phyloP scores from a whole-genome alignment of 1,139 yeast genomes.

The Hyphopichia wangnamkhiaoensis region DNA sequence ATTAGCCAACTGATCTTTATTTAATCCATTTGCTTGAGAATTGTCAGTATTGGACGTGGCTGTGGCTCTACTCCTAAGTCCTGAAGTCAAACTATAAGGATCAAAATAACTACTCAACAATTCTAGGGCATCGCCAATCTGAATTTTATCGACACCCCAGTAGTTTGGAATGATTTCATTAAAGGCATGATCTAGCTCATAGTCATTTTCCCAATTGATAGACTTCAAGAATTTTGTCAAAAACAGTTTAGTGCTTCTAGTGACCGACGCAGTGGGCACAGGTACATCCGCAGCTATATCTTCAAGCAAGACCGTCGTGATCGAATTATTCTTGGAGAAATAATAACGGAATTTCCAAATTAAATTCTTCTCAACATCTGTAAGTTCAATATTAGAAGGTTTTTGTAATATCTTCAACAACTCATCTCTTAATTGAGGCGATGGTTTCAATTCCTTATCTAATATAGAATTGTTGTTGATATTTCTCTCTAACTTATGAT shows the following conservation, averaged over 20 bases:
- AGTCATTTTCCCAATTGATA: conserved; percentile 83
- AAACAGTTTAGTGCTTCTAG: conserved; percentile 44
- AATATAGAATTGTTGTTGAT: conserved; percentile 73
- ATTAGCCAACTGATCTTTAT: conserved; percentile 10
- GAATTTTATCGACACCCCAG: conserved; percentile 67
- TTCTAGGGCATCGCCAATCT: conserved; percentile 91
- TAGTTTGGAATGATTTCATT: conserved; percentile 49
- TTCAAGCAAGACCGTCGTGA: conserved; percentile 17
- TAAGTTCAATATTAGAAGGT: conserved; percentile 81
- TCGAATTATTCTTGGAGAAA: conserved; percentile 59
- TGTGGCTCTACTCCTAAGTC: conserved; percentile 3
- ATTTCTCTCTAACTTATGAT: conserved; percentile 75
- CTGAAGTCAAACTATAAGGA: conserved; percentile 35
- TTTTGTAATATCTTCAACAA: conserved; percentile 65
- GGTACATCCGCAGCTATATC: conserved; percentile 11
- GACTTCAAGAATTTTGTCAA: conserved; percentile 85
- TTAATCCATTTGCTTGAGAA: conserved; percentile 4
- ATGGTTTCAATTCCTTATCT: conserved; percentile 87
- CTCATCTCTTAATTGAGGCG: conserved; percentile 78
- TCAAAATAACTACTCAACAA: conserved; percentile 72
- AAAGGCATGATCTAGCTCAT: conserved; percentile 77
- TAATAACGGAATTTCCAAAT: conserved; percentile 93
- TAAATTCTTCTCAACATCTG: conserved; percentile 82
- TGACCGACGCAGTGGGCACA: conserved; percentile 7
- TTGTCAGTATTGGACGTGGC: conserved; percentile 1